phyloP scores from a whole-genome alignment of 108 stramenopile species.

The Fragilariopsis cylindrus region DNA sequence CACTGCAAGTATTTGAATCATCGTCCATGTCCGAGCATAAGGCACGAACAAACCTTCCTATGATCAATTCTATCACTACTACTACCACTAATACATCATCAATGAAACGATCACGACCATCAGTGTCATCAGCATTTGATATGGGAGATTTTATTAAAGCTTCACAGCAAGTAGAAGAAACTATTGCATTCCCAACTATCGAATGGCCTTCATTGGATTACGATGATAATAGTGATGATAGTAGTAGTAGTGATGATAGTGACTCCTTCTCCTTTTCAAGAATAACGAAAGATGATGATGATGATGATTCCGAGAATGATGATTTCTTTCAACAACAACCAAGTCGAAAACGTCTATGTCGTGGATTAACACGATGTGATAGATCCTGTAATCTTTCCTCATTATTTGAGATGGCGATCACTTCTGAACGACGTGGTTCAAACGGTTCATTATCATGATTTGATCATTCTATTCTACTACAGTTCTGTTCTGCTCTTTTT shows the following conservation, averaged over 20 bases:
- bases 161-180: slow-evolving; percentile 35
- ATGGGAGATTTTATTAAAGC: slow-evolving; percentile 27
- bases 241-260: neutral
- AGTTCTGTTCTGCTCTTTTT: too few relatives aligned
- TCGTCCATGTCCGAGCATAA: too few relatives aligned
- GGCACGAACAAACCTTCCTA: too few relatives aligned
- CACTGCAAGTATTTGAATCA: too few relatives aligned
- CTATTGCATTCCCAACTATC: slow-evolving; percentile 37
- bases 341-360: slow-evolving; percentile 22
- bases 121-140: slow-evolving; percentile 16
- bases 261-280: neutral
- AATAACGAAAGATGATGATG: neutral
- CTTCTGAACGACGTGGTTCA: slow-evolving; percentile 23
- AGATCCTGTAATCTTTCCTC: slow-evolving; percentile 26
- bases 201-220: slow-evolving; percentile 35
- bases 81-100: neutral
- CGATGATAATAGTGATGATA: slow-evolving; percentile 15
- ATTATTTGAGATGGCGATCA: neutral
- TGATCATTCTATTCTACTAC: too few relatives aligned
- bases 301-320: slow-evolving; percentile 28
- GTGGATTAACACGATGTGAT: slow-evolving; percentile 27
- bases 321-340: neutral
- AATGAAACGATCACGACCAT: slow-evolving; percentile 15
- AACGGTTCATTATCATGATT: slow-evolving; percentile 30
- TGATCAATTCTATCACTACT: neutral